Evolutionary conservation across 768 basidiomycete genomes (phyloP).

Genomic region (Xerocomus potaroensis): DNA sequence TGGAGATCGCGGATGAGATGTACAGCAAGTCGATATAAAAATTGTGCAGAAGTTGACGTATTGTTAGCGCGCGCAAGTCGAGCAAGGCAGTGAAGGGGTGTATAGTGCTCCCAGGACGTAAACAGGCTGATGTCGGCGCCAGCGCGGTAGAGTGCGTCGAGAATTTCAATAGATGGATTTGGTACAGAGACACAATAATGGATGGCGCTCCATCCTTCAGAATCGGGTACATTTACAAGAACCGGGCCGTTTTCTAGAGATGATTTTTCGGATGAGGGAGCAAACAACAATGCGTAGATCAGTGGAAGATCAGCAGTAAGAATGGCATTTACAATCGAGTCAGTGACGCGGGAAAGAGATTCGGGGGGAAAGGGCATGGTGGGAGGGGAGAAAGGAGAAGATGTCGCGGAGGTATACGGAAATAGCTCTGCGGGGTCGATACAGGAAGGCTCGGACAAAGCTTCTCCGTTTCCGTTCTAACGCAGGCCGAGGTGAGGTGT

Average conservation of each 20-base stretch:
- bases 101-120: conserved; percentile 58
- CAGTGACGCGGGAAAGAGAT: conserved; percentile 40
- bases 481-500: conserved; percentile 1
- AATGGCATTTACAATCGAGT: conserved; percentile 53
- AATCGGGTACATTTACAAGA: conserved; percentile 67
- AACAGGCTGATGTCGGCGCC: conserved; percentile 73
- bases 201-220: conserved; percentile 67
- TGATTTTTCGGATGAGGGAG: conserved; percentile 41
- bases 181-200: conserved; percentile 61
- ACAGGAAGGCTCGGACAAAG: conserved; percentile 22
- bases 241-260: conserved; percentile 35
- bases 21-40: conserved; percentile 54
- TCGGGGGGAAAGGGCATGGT: conserved; percentile 35
- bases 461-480: conserved; percentile 32
- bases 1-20: conserved; percentile 69
- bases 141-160: conserved; percentile 71
- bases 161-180: conserved; percentile 53
- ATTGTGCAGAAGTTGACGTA: conserved; percentile 31
- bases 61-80: conserved; percentile 33
- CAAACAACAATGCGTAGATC: conserved; percentile 54
- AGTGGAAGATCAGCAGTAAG: conserved; percentile 45
- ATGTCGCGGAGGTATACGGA: conserved; percentile 19
- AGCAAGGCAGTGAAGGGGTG: conserved; percentile 66
- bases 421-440: conserved; percentile 24
- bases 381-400: conserved; percentile 28